A percentile compares a stretch with the other conserved stretches of the same genome.
Evolutionary conservation across 371 early-diverging fungal genomes (phyloP).

Genomic region (Caulochytrium protostelioides): DNA sequence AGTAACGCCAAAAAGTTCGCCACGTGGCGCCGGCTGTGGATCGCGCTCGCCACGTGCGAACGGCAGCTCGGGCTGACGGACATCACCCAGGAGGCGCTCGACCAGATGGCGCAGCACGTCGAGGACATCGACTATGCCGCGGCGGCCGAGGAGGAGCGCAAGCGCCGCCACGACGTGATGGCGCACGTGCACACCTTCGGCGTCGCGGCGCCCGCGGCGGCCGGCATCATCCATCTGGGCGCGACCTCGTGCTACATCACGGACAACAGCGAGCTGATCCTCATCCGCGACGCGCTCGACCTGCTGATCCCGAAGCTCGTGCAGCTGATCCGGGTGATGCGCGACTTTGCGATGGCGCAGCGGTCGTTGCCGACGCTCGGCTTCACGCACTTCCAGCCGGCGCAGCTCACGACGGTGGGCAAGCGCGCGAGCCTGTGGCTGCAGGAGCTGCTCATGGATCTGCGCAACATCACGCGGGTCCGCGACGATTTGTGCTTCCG

Average conservation of each 20-base stretch:
- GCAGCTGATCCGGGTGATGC: slow-evolving; percentile 49
- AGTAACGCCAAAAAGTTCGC: slow-evolving; percentile 79
- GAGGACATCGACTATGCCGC: slow-evolving; percentile 70
- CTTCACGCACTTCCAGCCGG: slow-evolving; percentile 96
- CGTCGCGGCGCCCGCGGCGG: slow-evolving; percentile 67
- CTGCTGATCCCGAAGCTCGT: slow-evolving; percentile 72
- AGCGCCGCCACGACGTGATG: slow-evolving; percentile 94
- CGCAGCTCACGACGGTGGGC: slow-evolving; percentile 92
- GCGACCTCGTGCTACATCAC: slow-evolving; percentile 95
- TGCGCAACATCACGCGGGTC: slow-evolving; percentile 75
- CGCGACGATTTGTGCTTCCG: slow-evolving; percentile 75
- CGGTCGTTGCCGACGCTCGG: slow-evolving; percentile 80
- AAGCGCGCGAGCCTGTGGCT: slow-evolving; percentile 93
- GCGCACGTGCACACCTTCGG: slow-evolving; percentile 94
- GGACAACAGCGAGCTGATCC: slow-evolving; percentile 89
- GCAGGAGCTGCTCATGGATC: slow-evolving; percentile 80
- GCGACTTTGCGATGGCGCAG: slow-evolving; percentile 55
- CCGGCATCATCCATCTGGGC: slow-evolving; percentile 88
- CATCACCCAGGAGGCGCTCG: slow-evolving; percentile 66
- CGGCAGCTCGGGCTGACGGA: slow-evolving; percentile 67
- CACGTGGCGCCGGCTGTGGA: slow-evolving; percentile 89
- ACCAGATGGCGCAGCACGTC: slow-evolving; percentile 66
- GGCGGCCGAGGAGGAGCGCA: slow-evolving; percentile 80
- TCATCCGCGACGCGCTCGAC: slow-evolving; percentile 80
- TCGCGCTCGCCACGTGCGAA: slow-evolving; percentile 79